These are phyloP conservation scores for Colletotrichum salicis DNA, from an alignment of 2,329 filamentous ascomycete genomes.

Conservation along the genomic window DNA sequence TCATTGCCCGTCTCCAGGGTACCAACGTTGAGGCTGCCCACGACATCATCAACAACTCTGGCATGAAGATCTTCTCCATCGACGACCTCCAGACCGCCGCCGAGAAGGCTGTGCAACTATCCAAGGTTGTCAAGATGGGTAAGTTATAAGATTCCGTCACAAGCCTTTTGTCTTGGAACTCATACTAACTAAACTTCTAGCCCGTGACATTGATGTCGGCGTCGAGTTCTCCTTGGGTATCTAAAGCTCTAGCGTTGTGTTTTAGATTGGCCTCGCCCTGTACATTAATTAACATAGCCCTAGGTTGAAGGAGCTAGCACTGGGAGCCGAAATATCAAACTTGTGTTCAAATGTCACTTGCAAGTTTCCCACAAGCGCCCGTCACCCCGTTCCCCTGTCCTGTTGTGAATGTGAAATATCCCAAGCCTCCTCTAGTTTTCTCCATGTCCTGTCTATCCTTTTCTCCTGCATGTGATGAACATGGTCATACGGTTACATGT, in stretches of 20 bases:
- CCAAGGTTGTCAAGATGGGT: conserved; percentile 99
- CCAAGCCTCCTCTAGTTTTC: background rate
- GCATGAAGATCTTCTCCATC: conserved; percentile 99
- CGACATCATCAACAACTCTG: conserved; percentile 93
- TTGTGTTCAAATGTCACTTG: conserved; percentile 7
- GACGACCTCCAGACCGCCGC: conserved; percentile 97
- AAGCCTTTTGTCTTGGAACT: too few species aligned
- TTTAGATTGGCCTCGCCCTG: conserved; percentile 35
- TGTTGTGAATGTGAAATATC: background rate
- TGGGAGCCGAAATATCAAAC: conserved; percentile 10
- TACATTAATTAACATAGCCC: conserved; percentile 38
- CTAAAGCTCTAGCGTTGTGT: conserved; percentile 59
- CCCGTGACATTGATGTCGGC: conserved; percentile 95
- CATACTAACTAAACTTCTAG: too few species aligned
- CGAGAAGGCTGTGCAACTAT: conserved; percentile 98
- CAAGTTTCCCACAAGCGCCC: background rate
- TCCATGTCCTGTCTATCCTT: background rate
- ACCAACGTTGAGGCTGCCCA: conserved; percentile 98
- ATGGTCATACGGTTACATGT: background rate
- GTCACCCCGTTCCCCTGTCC: too few species aligned
- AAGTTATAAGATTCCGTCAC: too few species aligned
- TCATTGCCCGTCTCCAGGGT: conserved; percentile 96
- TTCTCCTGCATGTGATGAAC: background rate
- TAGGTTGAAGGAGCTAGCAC: conserved; percentile 28
- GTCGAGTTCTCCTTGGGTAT: conserved; percentile 96